phyloP scores from a whole-genome alignment of 306 rosid genomes.

The Adenanthera pavonina region DNA sequence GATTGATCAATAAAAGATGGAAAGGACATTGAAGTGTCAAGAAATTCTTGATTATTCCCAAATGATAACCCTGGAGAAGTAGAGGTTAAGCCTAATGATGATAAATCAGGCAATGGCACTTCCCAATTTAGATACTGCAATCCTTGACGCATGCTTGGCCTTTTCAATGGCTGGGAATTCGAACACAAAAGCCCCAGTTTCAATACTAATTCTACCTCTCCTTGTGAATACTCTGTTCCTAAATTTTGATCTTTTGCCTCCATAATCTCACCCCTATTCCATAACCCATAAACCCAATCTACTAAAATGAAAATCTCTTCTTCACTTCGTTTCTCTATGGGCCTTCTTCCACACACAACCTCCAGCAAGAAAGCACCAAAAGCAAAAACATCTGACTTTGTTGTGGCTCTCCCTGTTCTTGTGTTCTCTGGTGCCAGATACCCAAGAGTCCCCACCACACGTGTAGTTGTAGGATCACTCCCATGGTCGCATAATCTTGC shows the following conservation, averaged over 20 bases:
- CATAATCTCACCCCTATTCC: conserved; percentile 52
- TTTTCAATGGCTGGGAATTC: background rate
- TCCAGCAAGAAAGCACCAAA: conserved; percentile 72
- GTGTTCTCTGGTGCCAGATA: conserved; percentile 73
- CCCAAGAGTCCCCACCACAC: conserved; percentile 73
- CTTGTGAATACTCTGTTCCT: background rate
- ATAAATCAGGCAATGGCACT: background rate
- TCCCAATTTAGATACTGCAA: background rate
- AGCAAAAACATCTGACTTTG: conserved; percentile 62
- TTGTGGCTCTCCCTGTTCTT: conserved; percentile 65
- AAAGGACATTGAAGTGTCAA: conserved; percentile 44
- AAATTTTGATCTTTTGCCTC: conserved; percentile 46
- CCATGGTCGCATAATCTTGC: conserved; percentile 71
- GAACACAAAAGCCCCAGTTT: background rate
- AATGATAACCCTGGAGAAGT: background rate
- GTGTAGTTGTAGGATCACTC: conserved; percentile 63
- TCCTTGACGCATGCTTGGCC: background rate
- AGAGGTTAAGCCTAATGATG: background rate
- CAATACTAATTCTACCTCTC: background rate
- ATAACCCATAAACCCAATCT: conserved; percentile 56
- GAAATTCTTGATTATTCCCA: background rate
- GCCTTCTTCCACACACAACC: conserved; percentile 72
- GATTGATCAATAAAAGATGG: conserved; percentile 39
- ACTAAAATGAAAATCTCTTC: conserved; percentile 50
- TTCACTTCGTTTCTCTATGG: conserved; percentile 42